A percentile compares a stretch with the other conserved stretches of the same genome.
phyloP scores from a whole-genome alignment of 768 basidiomycete species.

The Hemileccinum rubropunctum region DNA sequence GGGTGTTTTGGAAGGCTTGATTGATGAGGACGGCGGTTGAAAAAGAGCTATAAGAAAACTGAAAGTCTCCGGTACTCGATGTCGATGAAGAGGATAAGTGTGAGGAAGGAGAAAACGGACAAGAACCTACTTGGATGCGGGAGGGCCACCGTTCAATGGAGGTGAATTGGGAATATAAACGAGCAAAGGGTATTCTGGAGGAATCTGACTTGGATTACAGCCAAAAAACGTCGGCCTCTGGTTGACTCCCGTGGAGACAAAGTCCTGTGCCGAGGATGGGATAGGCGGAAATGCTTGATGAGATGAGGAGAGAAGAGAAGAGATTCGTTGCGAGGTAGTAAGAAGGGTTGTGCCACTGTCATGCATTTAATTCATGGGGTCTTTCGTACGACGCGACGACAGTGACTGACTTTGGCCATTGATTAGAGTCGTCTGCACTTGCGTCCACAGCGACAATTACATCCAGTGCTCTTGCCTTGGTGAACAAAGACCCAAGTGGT shows the following conservation, averaged over 20 bases:
- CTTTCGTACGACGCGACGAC: not conserved
- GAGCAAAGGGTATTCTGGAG: slow-evolving; percentile 62
- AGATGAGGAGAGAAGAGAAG: slow-evolving; percentile 41
- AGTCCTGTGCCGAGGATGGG: slow-evolving; percentile 48
- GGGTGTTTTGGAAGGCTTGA: slow-evolving; percentile 53
- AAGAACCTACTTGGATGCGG: slow-evolving; percentile 58
- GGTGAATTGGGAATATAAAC: slow-evolving; percentile 79
- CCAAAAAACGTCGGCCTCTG: slow-evolving; percentile 78
- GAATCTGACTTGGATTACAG: slow-evolving; percentile 50
- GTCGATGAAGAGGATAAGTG: slow-evolving; percentile 1
- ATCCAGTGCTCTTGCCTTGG: slow-evolving; percentile 66
- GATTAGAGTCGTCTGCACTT: slow-evolving; percentile 52
- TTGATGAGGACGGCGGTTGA: slow-evolving; percentile 58
- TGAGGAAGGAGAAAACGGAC: not conserved
- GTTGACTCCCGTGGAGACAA: slow-evolving; percentile 60
- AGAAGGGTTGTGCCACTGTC: slow-evolving; percentile 54
- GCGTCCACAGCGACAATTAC: slow-evolving; percentile 75
- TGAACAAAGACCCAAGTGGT: slow-evolving; percentile 69
- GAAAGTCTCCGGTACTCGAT: slow-evolving; percentile 53
- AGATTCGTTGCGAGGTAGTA: slow-evolving; percentile 42
- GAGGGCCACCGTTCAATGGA: slow-evolving; percentile 57
- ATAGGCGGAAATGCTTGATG: slow-evolving; percentile 67
- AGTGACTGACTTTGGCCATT: slow-evolving; percentile 63
- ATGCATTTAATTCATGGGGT: not conserved
- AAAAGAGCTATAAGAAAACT: slow-evolving; percentile 54